Conservation (phyloP, 768 basidiomycete species). For the Tephrocybe sp. region DNA sequence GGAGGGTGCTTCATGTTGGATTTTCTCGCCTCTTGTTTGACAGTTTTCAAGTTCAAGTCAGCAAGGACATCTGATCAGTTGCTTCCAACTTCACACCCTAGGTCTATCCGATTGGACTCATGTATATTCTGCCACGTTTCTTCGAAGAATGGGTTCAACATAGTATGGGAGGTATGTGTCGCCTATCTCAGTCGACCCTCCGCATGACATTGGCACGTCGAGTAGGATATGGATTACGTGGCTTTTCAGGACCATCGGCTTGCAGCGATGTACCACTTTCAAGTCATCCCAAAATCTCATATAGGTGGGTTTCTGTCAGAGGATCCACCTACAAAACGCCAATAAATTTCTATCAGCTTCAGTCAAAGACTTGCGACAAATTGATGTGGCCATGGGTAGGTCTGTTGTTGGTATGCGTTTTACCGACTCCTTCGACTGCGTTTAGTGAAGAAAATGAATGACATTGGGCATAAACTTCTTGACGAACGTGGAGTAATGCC, state of each 20-base stretch:
- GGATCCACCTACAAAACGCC: not conserved
- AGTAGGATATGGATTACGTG: conserved; percentile 46
- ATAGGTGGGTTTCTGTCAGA: conserved; percentile 36
- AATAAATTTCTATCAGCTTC: conserved; percentile 41
- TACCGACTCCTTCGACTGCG: not conserved
- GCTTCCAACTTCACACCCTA: not conserved
- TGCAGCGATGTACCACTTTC: conserved; percentile 48
- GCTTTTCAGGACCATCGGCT: conserved; percentile 55
- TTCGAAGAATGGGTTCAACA: conserved; percentile 40
- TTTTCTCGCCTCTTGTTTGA: conserved; percentile 5
- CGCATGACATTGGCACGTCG: not conserved
- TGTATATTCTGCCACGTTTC: conserved; percentile 50
- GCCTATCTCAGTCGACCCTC: not conserved
- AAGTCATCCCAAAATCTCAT: conserved; percentile 51
- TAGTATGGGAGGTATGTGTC: conserved; percentile 46
- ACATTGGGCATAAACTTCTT: conserved; percentile 52
- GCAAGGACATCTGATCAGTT: conserved; percentile 2
- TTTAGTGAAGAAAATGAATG: conserved; percentile 32
- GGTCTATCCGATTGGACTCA: not conserved
- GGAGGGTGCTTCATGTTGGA: conserved; percentile 8
- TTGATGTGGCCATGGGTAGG: conserved; percentile 52
- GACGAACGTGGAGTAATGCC: conserved; percentile 43
- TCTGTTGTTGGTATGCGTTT: not conserved
- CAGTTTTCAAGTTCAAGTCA: conserved; percentile 8
- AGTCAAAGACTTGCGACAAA: conserved; percentile 43